phyloP scores from a whole-genome alignment of 192 early-diverging fungal genomes.

The Umbelopsis vinacea region DNA sequence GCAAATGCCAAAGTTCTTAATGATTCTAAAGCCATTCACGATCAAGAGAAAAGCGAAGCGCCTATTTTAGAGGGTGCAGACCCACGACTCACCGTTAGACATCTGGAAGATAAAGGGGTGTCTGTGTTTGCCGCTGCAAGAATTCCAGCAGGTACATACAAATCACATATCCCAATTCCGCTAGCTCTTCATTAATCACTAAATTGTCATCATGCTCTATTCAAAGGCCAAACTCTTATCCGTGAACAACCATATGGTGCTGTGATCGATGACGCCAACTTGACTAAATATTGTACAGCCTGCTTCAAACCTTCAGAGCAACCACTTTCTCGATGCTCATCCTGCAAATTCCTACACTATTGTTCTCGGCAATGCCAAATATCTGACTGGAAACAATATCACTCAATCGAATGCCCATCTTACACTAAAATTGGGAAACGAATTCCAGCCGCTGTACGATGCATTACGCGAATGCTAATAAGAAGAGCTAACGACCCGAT shows the following conservation, averaged over 20 bases:
- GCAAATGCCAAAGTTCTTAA: not conserved
- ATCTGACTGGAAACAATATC: not conserved
- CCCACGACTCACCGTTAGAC: not conserved
- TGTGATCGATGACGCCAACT: not conserved
- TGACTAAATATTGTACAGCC: not conserved
- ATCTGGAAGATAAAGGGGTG: not conserved
- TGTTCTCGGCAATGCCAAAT: constrained; percentile 5
- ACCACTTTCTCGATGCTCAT: constrained; percentile 5
- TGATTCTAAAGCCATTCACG: not conserved
- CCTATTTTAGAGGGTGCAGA: not conserved
- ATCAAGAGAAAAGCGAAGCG: not conserved
- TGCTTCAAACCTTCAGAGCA: not conserved
- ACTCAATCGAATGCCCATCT: constrained; percentile 7
- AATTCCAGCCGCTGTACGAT: constrained; percentile 3
- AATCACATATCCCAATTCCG: not conserved
- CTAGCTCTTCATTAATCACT: not conserved
- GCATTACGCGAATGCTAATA: not conserved
- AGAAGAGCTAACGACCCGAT: not conserved
- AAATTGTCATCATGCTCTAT: not conserved
- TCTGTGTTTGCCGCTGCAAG: not conserved
- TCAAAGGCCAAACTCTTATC: not conserved
- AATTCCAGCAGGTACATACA: not conserved
- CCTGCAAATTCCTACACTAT: not conserved
- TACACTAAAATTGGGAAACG: constrained; percentile 15
- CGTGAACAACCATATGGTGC: not conserved